These are phyloP conservation scores for Taphrina flavorubra DNA, from an alignment of 1,139 yeast genomes.

Conservation along the genomic window DNA sequence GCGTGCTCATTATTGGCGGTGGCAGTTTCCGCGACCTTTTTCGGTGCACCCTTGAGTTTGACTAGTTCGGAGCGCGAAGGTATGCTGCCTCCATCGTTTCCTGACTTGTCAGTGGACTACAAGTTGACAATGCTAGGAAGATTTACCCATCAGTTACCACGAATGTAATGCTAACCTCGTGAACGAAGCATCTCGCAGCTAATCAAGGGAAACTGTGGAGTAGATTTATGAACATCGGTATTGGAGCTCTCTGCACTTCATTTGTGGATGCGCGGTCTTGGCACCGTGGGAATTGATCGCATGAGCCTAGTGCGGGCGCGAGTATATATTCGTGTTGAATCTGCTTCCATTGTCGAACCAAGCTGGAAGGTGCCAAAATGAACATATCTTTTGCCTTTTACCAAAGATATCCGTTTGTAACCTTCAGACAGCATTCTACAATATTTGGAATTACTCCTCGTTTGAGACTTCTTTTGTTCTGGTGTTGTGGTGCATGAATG, in stretches of 20 bases:
- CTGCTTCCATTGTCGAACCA: neutral
- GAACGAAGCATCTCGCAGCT: neutral
- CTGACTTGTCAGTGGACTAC: slow-evolving; percentile 7
- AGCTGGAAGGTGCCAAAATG: slow-evolving; percentile 40
- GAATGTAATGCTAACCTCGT: neutral
- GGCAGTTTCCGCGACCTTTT: slow-evolving; percentile 46
- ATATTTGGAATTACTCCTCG: slow-evolving; percentile 36
- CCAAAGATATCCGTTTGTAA: slow-evolving; percentile 42
- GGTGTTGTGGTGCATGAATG: neutral
- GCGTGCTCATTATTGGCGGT: slow-evolving; percentile 48
- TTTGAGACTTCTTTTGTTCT: slow-evolving; percentile 9
- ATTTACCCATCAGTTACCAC: neutral
- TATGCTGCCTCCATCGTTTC: slow-evolving; percentile 62
- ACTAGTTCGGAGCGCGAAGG: slow-evolving; percentile 58
- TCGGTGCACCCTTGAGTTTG: slow-evolving; percentile 45
- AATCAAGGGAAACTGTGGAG: neutral
- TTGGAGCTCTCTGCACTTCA: slow-evolving; percentile 2
- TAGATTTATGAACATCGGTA: neutral
- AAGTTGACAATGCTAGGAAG: neutral
- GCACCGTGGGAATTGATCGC: slow-evolving; percentile 15
- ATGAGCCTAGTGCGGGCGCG: neutral
- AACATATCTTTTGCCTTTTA: slow-evolving; percentile 42
- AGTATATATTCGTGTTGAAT: neutral
- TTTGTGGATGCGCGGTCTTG: too few species aligned
- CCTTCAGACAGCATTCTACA: slow-evolving; percentile 38